Evolutionary conservation across 2,329 filamentous ascomycete genomes (phyloP), one percentile per base, ranked within the genome.

Genomic region (Venturia oleaginea): DNA sequence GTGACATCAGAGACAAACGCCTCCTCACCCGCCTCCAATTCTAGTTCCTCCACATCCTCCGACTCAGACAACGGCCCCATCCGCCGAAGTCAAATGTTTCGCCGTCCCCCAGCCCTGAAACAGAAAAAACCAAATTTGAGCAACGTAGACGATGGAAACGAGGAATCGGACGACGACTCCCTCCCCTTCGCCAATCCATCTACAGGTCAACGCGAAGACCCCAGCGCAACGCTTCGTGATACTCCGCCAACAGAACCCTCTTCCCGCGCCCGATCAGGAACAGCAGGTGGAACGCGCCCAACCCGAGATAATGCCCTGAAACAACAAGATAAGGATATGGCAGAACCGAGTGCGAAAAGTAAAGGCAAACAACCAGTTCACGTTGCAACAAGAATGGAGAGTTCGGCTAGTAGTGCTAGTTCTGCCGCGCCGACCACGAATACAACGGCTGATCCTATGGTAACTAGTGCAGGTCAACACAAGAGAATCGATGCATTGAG

Each of bases 121-220:
- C 66, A 71, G 13, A 64, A 65, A 27, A 65, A 65, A 40, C 68
- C 69, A n/a, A 69, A 71, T 11, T 68, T 74, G 1, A 68, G 71
- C 24, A 67, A 71, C 37, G 70, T 71, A 34, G 69, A 71, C 57
- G 71, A 76, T 64, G 72, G 69, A 32, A 74, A 74, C 27, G 27
- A 77, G 77, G 64, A 80, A 79, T 65, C 81, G 75, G 70, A 78
- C 7, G 70, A 78, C 7, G 81, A 80, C 13, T 76, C 73, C 59
- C 69, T 80, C 1, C 78, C 79, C 2, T 81, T 80, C 67, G 78
- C 79, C 5, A 67, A 71, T 27, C 22, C n/a, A 59, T 2, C 62
- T n/a, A 27, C 40, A 48, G 32, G 27, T 11, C 59, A 60, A 40
- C 62, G 48, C 27, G 59, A 62, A 40, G 64, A 65, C 24, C 64